These are phyloP conservation scores for Kwoniella heveanensis DNA, from an alignment of 768 basidiomycete genomes.

Conservation along the genomic window DNA sequence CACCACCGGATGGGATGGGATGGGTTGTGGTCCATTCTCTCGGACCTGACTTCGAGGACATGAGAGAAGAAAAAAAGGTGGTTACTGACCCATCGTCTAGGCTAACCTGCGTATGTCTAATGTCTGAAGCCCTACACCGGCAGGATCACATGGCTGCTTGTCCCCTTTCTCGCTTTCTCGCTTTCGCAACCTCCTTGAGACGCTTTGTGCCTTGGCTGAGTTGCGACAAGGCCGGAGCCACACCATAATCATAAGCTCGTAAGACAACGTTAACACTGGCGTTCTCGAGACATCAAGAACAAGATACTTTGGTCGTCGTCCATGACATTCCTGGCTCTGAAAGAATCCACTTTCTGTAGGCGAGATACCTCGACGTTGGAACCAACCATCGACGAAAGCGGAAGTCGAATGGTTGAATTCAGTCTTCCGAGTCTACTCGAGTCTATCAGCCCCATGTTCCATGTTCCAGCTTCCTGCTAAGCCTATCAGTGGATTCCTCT, in stretches of 20 bases:
- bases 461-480: background rate
- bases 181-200: no score
- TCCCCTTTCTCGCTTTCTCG: no score
- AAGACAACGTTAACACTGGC: background rate
- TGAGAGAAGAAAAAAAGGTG: background rate
- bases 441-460: background rate
- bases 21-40: no score
- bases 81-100: background rate
- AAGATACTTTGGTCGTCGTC: no score
- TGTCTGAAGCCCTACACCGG: background rate
- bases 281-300: background rate
- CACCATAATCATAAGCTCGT: conserved; percentile 1
- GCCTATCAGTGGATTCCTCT: background rate
- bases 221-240: background rate
- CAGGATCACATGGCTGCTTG: background rate
- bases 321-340: no score
- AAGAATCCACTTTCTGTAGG: background rate
- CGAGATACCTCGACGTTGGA: background rate
- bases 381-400: conserved; percentile 1
- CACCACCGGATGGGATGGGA: background rate
- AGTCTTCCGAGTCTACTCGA: background rate
- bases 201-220: background rate
- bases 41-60: no score
- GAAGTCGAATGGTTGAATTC: background rate
- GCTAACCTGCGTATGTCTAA: background rate